Evolutionary conservation across 306 rosid genomes (phyloP).

Genomic region (Prunus dulcis): DNA sequence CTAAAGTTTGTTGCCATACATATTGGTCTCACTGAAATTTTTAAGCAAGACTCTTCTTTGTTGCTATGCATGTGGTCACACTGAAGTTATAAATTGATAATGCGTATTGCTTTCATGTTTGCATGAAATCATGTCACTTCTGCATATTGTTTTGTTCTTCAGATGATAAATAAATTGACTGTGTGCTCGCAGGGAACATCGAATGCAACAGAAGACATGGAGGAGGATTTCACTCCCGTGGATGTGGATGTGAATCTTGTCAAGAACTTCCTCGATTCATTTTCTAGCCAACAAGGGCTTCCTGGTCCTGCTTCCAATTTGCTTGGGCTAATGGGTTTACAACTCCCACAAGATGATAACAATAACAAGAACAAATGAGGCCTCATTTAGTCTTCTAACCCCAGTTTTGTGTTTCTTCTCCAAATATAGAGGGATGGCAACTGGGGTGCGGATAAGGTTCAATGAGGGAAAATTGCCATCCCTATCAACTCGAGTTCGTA

Average conservation of each 20-base stretch:
- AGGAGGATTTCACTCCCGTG: slow-evolving; percentile 77
- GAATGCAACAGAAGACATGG: slow-evolving; percentile 53
- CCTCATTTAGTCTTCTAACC: not conserved
- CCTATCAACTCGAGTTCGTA: not conserved
- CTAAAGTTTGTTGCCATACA: not conserved
- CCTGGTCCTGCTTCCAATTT: slow-evolving; percentile 99
- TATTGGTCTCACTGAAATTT: not conserved
- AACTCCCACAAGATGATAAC: slow-evolving; percentile 63
- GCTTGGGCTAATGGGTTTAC: slow-evolving; percentile 90
- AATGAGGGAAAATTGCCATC: not conserved
- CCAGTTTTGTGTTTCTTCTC: not conserved
- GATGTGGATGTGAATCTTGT: slow-evolving; percentile 94
- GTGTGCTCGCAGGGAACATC: slow-evolving; percentile 60
- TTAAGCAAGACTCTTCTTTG: not conserved
- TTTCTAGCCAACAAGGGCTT: slow-evolving; percentile 93
- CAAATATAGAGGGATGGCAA: not conserved
- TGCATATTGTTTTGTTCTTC: not conserved
- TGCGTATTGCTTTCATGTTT: not conserved
- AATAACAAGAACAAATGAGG: slow-evolving; percentile 59
- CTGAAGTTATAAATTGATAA: not conserved
- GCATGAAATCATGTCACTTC: not conserved
- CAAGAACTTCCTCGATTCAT: slow-evolving; percentile 86
- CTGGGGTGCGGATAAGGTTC: not conserved
- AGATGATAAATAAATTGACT: not conserved
- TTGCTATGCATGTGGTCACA: not conserved